A percentile compares a stretch with the other conserved stretches of the same genome.
phyloP scores from a whole-genome alignment of 2,329 filamentous ascomycete species.

The Phyllosticta citribraziliensis region DNA sequence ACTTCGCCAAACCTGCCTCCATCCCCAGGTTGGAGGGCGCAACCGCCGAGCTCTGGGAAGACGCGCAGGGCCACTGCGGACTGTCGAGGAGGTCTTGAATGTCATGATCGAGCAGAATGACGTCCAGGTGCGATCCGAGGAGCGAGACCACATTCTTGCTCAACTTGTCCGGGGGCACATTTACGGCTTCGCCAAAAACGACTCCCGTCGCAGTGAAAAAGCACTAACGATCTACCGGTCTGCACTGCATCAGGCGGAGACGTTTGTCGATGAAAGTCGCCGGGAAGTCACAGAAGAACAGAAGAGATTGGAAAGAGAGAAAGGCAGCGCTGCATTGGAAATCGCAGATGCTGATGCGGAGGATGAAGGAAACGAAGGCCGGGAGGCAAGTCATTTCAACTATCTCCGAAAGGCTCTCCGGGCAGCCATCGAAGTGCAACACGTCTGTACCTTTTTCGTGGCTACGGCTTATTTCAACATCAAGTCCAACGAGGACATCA shows the following conservation, averaged over 20 bases:
- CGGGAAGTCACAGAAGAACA: conserved; percentile 48
- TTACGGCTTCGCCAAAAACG: conserved; percentile 59
- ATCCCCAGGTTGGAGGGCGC: conserved; percentile 67
- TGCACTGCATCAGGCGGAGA: conserved; percentile 30
- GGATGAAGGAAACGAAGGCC: conserved; percentile 24
- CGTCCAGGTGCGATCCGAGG: conserved; percentile 52
- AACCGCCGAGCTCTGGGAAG: conserved; percentile 54
- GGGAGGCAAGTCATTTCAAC: conserved; percentile 39
- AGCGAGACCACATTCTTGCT: conserved; percentile 54
- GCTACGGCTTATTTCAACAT: conserved; percentile 79
- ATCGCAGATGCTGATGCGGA: conserved; percentile 19
- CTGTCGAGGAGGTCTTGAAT: conserved; percentile 76
- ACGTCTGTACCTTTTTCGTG: conserved; percentile 75
- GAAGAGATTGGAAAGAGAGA: conserved; percentile 21
- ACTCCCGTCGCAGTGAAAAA: conserved; percentile 43
- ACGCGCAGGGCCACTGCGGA: conserved; percentile 59
- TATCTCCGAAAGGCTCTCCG: conserved; percentile 58
- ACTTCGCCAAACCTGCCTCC: conserved; percentile 72
- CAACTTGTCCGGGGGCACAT: conserved; percentile 67
- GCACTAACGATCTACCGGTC: conserved; percentile 62
- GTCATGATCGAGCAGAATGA: conserved; percentile 88
- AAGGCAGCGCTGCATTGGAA: conserved; percentile 19
- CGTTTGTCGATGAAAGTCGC: conserved; percentile 54
- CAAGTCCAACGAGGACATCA: conserved; percentile 58
- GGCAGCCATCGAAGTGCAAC: conserved; percentile 65